Evolutionary conservation across 352 stramenopile species (phyloP).

Genomic region (Lagenidium giganteum): DNA sequence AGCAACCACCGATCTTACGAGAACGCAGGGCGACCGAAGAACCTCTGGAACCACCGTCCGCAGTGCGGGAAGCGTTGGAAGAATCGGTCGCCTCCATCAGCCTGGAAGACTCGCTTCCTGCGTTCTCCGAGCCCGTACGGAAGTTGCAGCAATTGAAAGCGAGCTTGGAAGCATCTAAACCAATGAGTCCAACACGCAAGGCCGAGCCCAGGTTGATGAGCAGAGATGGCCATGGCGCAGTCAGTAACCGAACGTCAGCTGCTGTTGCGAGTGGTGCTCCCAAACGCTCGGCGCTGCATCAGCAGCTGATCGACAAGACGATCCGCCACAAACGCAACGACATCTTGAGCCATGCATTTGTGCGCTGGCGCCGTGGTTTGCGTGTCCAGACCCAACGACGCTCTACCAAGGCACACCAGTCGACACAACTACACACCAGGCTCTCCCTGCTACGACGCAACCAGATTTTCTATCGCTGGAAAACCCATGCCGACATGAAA

Average conservation of each 20-base stretch:
- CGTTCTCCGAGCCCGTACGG: slow-evolving; percentile 25
- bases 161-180: too few relatives aligned
- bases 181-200: too few relatives aligned
- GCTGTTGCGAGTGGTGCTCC: too few relatives aligned
- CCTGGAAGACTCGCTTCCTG: slow-evolving; percentile 24
- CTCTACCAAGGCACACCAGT: slow-evolving; percentile 22
- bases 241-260: neutral
- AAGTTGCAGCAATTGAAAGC: neutral
- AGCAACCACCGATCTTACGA: too few relatives aligned
- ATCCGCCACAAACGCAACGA: slow-evolving; percentile 37
- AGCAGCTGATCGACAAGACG: slow-evolving; percentile 55
- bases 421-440: slow-evolving; percentile 9
- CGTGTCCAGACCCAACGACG: slow-evolving; percentile 42
- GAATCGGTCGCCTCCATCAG: neutral
- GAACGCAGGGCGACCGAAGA: too few relatives aligned
- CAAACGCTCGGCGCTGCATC: slow-evolving; percentile 36
- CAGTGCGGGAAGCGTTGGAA: too few relatives aligned
- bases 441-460: slow-evolving; percentile 27
- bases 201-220: too few relatives aligned
- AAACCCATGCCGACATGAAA: slow-evolving; percentile 12
- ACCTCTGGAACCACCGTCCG: too few relatives aligned
- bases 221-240: too few relatives aligned
- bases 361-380: slow-evolving; percentile 48
- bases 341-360: slow-evolving; percentile 30
- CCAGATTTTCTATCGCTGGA: slow-evolving; percentile 33